Evolutionary conservation across 768 basidiomycete species (phyloP), one percentile per base, ranked within the genome.

Genomic region (Lactarius sp.): DNA sequence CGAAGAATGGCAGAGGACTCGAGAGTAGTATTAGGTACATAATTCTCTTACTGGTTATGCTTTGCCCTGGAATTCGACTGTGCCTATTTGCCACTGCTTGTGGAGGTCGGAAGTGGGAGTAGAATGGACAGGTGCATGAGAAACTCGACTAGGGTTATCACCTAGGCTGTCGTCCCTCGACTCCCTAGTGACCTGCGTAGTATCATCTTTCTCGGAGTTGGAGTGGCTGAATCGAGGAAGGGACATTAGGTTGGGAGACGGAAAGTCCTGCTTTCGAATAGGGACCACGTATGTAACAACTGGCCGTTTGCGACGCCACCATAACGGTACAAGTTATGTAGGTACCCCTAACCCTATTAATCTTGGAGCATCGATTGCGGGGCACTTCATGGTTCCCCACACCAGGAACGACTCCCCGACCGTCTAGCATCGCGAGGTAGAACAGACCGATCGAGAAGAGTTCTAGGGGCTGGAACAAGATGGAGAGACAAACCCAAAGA

Each of bases 231-330:
- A 36, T 59, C 8, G 55, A 20, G 20, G 31, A 46, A 2, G 14
- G 2, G 58, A 42, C 63, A 60, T 64, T 27, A n/a, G 14, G 31
- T 22, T 37, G 16, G 31, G 47, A 27, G 41, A 27, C 37, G 39
- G 63, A 64, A 64, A 64, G 63, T 27, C 63, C 59, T 46, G 63
- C 63, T 64, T 64, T 60, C 63, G 34, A 50, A 18, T 12, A 47
- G 12, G 22, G 10, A n/a, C 8, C 22, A 39, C 18, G 33, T 57
- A 37, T 4, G 44, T 31, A n/a, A n/a, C 13, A 16, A 47, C 52
- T 8, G 44, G 31, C 31, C 36, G n/a, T 51, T 33, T 18, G 2
- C 27, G 14, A 49, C 2, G 31, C 14, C 36, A 31, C 4, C 36
- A 50, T 16, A 47, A 37, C 14, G 27, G 27, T 27, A 27, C 46